Percentiles rank a stretch among this genome's conserved stretches.
Conservation (phyloP, 495 filamentous ascomycete genomes). For the Chaetomium tenue region DNA sequence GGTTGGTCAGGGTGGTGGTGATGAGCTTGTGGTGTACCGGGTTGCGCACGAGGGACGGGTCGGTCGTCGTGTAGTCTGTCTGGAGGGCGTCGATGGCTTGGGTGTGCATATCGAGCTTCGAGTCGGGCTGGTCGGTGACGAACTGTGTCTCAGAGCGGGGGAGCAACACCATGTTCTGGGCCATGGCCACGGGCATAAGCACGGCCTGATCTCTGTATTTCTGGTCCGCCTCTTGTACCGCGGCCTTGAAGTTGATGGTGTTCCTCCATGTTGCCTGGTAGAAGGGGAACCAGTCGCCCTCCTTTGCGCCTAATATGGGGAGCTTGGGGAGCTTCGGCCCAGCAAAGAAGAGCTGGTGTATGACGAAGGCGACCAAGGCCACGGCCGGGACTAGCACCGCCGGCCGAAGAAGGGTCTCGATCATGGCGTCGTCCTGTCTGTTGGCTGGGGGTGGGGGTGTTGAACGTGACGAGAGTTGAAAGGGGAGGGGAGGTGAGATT, state of each 20-base stretch:
- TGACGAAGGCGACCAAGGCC: constrained; percentile 29
- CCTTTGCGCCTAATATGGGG: constrained; percentile 36
- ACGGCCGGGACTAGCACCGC: constrained; percentile 30
- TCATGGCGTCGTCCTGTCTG: constrained; percentile 12
- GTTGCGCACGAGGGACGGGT: constrained; percentile 36
- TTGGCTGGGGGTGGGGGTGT: background rate
- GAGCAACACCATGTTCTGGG: constrained; percentile 38
- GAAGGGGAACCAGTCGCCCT: constrained; percentile 42
- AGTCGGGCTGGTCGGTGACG: constrained; percentile 49
- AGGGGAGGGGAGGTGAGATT: no score
- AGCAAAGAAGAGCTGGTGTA: constrained; percentile 32
- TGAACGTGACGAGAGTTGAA: background rate
- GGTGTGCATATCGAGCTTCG: constrained; percentile 34
- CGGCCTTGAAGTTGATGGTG: constrained; percentile 35
- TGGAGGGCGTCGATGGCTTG: constrained; percentile 38
- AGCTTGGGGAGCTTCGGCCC: constrained; percentile 31
- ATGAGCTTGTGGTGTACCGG: constrained; percentile 40
- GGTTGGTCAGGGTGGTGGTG: constrained; percentile 39
- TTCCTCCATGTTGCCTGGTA: constrained; percentile 38
- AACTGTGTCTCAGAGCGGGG: constrained; percentile 43
- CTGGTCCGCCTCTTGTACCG: constrained; percentile 29
- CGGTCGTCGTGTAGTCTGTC: constrained; percentile 39
- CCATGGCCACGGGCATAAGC: constrained; percentile 32
- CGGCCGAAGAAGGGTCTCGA: constrained; percentile 28
- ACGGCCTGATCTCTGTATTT: constrained; percentile 31